Percentiles rank a stretch among this genome's conserved stretches.
Conservation (phyloP, 2,329 filamentous ascomycete genomes). For the Cercospora janseana region DNA sequence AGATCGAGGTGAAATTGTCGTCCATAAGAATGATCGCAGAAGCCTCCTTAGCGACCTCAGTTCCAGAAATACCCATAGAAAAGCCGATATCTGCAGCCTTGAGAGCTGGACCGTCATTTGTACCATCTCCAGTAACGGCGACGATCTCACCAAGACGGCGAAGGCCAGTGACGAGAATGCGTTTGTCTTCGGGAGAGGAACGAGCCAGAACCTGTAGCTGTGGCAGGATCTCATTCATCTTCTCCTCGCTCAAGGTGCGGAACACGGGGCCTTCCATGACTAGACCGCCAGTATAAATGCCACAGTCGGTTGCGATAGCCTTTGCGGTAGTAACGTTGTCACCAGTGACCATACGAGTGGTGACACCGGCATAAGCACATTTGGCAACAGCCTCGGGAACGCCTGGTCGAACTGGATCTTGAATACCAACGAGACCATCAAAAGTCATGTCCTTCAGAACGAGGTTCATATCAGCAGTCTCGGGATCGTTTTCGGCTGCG, state of each 20-base stretch:
- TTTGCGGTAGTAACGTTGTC: conserved; percentile 72
- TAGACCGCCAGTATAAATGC: conserved; percentile 55
- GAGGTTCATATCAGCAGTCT: conserved; percentile 66
- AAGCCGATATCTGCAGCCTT: conserved; percentile 67
- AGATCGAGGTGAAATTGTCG: conserved; percentile 62
- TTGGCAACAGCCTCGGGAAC: conserved; percentile 66
- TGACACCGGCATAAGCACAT: conserved; percentile 66
- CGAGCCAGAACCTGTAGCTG: conserved; percentile 66
- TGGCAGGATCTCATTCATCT: conserved; percentile 58
- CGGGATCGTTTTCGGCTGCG: conserved; percentile 58
- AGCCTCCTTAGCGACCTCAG: conserved; percentile 62
- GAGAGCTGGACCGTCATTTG: conserved; percentile 64
- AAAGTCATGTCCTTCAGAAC: conserved; percentile 71
- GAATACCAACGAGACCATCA: conserved; percentile 69
- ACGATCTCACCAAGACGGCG: conserved; percentile 65
- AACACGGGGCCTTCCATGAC: conserved; percentile 48
- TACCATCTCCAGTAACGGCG: conserved; percentile 65
- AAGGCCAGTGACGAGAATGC: conserved; percentile 61
- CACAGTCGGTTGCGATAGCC: conserved; percentile 71
- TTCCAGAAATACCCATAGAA: conserved; percentile 65
- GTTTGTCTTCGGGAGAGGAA: conserved; percentile 68
- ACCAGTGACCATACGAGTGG: conserved; percentile 71
- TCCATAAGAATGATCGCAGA: conserved; percentile 63
- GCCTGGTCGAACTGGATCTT: conserved; percentile 68
- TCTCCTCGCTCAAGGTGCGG: conserved; percentile 41